Evolutionary conservation across 352 stramenopile species (phyloP).

Genomic region (Phytophthora pseudosyringae): DNA sequence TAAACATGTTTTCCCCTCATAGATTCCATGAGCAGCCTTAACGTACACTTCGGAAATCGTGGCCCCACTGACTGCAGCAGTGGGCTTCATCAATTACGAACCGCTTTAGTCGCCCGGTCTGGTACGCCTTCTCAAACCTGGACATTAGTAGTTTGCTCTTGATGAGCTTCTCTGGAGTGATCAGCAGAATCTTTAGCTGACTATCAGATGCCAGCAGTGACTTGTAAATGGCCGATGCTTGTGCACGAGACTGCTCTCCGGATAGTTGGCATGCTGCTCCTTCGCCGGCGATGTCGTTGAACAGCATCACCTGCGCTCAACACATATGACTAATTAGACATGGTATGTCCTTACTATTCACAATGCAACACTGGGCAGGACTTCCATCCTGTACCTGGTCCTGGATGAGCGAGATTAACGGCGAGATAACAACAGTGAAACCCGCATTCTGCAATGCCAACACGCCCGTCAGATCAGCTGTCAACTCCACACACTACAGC

Average conservation of each 20-base stretch:
- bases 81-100: slow-evolving; percentile 96
- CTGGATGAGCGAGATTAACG: slow-evolving; percentile 93
- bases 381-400: slow-evolving; percentile 72
- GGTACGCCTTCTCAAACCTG: slow-evolving; percentile 91
- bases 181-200: slow-evolving; percentile 84
- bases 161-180: slow-evolving; percentile 94
- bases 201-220: slow-evolving; percentile 78
- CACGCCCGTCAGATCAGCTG: not conserved
- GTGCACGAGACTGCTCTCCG: slow-evolving; percentile 56
- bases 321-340: too few species aligned
- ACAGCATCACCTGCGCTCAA: slow-evolving; percentile 60
- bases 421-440: slow-evolving; percentile 93
- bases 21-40: not conserved
- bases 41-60: slow-evolving; percentile 80
- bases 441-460: slow-evolving; percentile 41
- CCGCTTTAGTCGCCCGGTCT: slow-evolving; percentile 74
- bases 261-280: slow-evolving; percentile 57
- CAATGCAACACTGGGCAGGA: too few species aligned
- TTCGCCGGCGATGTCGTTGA: slow-evolving; percentile 70
- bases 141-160: slow-evolving; percentile 90
- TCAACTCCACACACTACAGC: not conserved
- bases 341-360: too few species aligned
- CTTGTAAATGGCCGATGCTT: slow-evolving; percentile 73
- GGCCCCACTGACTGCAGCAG: slow-evolving; percentile 85
- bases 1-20: slow-evolving; percentile 1